Percentiles rank a stretch among this genome's conserved stretches.
Evolutionary conservation across 2,329 filamentous ascomycete species (phyloP).

Genomic region (Coleophoma crateriformis): DNA sequence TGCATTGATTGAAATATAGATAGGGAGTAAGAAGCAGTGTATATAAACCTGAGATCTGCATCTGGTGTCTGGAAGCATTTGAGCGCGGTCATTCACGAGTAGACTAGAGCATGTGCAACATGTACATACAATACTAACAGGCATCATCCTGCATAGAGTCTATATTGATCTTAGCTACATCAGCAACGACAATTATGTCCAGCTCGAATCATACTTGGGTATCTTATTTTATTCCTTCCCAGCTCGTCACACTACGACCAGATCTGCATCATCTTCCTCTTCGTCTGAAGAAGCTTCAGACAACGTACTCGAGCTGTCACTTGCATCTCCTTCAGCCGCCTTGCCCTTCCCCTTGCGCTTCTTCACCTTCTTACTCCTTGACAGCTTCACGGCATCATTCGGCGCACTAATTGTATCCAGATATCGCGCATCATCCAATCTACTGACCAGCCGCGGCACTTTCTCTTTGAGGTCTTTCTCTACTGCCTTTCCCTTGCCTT

Average conservation of each 20-base stretch:
- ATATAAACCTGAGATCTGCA: neutral
- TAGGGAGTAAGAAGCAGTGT: neutral
- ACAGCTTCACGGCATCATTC: constrained; percentile 20
- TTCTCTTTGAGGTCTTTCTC: neutral
- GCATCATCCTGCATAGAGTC: too few species aligned
- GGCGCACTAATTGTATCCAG: constrained; percentile 58
- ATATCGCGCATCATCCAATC: constrained; percentile 52
- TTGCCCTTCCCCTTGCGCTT: constrained; percentile 5
- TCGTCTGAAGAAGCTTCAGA: neutral
- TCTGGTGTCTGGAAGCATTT: neutral
- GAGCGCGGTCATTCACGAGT: neutral
- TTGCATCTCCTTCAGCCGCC: constrained; percentile 5
- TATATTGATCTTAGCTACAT: too few species aligned
- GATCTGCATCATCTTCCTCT: neutral
- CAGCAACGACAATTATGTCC: too few species aligned
- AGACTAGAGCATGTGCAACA: neutral
- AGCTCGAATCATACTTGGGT: too few species aligned
- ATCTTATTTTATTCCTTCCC: neutral
- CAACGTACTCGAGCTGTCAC: constrained; percentile 6
- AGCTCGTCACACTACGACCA: neutral
- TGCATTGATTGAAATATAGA: constrained; percentile 42
- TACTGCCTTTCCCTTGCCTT: neutral
- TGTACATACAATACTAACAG: neutral
- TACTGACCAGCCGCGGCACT: constrained; percentile 38
- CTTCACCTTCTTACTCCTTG: constrained; percentile 16